Conservation (phyloP, 192 early-diverging fungal genomes). For the Paraglomus brasilianum region DNA sequence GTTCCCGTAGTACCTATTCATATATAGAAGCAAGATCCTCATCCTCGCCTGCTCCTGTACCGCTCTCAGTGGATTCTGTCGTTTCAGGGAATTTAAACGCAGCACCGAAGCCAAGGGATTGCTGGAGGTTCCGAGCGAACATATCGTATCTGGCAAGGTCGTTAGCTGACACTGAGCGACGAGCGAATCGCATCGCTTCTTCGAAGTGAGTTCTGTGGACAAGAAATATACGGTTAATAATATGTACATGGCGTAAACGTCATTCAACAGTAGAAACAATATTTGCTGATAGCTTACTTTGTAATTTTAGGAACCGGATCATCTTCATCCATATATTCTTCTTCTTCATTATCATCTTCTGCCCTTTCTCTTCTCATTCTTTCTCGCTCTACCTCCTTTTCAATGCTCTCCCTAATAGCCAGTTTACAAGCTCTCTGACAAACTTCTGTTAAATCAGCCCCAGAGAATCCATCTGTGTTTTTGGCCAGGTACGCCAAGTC, state of each 20-base stretch:
- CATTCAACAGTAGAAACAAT: neutral
- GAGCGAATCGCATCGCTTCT: slow-evolving; percentile 97
- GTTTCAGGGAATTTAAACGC: slow-evolving; percentile 96
- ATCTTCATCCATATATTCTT: slow-evolving; percentile 72
- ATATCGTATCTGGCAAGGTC: slow-evolving; percentile 99
- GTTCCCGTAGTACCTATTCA: too few species aligned
- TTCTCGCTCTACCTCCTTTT: slow-evolving; percentile 76
- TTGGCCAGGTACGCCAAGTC: slow-evolving; percentile 86
- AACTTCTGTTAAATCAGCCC: slow-evolving; percentile 97
- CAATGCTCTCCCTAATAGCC: slow-evolving; percentile 96
- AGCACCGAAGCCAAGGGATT: slow-evolving; percentile 85
- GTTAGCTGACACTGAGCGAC: slow-evolving; percentile 91
- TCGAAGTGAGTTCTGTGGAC: slow-evolving; percentile 83
- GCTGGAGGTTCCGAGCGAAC: slow-evolving; percentile 98
- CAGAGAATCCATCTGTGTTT: slow-evolving; percentile 91
- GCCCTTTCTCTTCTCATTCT: slow-evolving; percentile 67
- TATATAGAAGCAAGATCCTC: too few species aligned
- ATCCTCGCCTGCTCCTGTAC: too few species aligned
- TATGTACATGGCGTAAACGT: neutral
- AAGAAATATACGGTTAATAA: neutral
- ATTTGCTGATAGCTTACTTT: slow-evolving; percentile 27
- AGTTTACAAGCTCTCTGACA: slow-evolving; percentile 98
- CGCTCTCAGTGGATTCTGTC: too few species aligned
- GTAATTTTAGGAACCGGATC: slow-evolving; percentile 87
- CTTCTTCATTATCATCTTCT: slow-evolving; percentile 70